These are phyloP conservation scores for Hyparrhenia diplandra DNA, from an alignment of 176 grass and related monocot species.

Conservation along the genomic window DNA sequence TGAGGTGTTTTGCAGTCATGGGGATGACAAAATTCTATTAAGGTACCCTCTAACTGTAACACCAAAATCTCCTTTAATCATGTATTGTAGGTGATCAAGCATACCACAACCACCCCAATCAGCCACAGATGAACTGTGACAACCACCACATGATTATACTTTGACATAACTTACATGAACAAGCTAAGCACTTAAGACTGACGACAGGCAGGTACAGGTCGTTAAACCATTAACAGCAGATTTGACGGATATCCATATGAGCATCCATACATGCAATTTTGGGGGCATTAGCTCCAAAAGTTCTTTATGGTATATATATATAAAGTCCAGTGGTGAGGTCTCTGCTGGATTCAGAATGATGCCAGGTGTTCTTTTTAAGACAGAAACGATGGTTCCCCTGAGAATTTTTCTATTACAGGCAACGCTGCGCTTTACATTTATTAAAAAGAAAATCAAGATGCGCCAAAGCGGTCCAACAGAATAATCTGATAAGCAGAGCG, in stretches of 20 bases:
- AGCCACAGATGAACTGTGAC: background rate
- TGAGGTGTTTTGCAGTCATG: background rate
- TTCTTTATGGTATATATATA: background rate
- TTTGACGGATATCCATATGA: background rate
- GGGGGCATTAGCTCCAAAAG: background rate
- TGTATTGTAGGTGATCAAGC: constrained; percentile 21
- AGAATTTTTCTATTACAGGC: constrained; percentile 5
- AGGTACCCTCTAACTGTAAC: background rate
- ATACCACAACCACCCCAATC: constrained; percentile 20
- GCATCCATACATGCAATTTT: background rate
- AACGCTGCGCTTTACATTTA: background rate
- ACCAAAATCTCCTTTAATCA: constrained; percentile 6
- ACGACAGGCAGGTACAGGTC: background rate
- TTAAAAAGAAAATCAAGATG: background rate
- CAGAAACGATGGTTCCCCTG: background rate
- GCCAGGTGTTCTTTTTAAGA: background rate
- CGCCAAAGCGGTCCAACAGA: background rate
- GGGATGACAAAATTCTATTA: background rate
- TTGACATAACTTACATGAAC: background rate
- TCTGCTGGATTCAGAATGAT: background rate
- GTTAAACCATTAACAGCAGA: background rate
- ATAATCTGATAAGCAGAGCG: background rate
- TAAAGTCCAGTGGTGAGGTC: background rate
- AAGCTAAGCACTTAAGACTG: background rate
- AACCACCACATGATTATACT: constrained; percentile 3